A percentile compares a stretch with the other conserved stretches of the same genome.
Evolutionary conservation across 192 early-diverging fungal species (phyloP).

Genomic region (Ramicandelaber brevisporus): DNA sequence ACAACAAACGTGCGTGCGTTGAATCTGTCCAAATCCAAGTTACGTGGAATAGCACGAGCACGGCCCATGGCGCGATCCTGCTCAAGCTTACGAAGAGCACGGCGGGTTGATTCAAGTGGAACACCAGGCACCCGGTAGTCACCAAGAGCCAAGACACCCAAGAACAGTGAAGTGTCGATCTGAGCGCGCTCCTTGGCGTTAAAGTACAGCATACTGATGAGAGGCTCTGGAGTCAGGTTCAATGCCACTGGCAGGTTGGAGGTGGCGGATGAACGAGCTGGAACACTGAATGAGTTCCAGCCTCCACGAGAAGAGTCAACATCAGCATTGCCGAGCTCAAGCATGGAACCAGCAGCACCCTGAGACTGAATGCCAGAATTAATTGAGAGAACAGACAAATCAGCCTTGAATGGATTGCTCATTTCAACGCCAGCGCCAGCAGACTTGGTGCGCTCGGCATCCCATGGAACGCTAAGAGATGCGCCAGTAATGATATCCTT

Average conservation of each 20-base stretch:
- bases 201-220: constrained; percentile 17
- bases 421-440: constrained; percentile 19
- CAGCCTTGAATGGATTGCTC: constrained; percentile 23
- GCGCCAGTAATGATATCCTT: constrained; percentile 14
- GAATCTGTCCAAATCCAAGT: too few relatives aligned
- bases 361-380: constrained; percentile 15
- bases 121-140: too few relatives aligned
- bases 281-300: too few relatives aligned
- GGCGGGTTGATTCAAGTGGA: too few relatives aligned
- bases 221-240: constrained; percentile 20
- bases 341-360: constrained; percentile 8
- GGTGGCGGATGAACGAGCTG: too few relatives aligned
- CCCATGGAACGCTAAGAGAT: constrained; percentile 11
- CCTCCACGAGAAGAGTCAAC: constrained; percentile 19
- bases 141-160: constrained; percentile 16
- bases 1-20: too few relatives aligned
- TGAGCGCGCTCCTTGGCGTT: constrained; percentile 16
- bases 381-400: constrained; percentile 18
- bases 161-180: constrained; percentile 15
- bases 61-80: too few relatives aligned
- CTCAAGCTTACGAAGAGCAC: too few relatives aligned
- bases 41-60: too few relatives aligned
- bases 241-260: constrained; percentile 12
- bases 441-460: constrained; percentile 14
- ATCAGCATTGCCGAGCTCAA: constrained; percentile 19